A percentile compares a stretch with the other conserved stretches of the same genome.
These are phyloP conservation scores for Pyrrhoderma noxium DNA, from an alignment of 1,284 basidiomycete genomes.

Conservation along the genomic window DNA sequence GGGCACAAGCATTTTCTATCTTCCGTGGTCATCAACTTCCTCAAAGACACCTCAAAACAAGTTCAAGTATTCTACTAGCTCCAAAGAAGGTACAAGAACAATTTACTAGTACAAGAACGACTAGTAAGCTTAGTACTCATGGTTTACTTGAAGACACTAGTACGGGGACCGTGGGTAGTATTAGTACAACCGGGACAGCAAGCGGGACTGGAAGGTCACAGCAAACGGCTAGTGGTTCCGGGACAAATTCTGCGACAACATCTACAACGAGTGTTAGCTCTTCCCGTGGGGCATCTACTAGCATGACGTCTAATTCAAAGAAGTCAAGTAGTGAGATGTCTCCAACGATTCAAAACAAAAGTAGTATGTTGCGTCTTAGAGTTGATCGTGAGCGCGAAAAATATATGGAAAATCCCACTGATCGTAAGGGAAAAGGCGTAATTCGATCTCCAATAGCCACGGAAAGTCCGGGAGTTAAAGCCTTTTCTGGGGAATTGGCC, in stretches of 20 bases:
- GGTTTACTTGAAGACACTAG: slow-evolving; percentile 48
- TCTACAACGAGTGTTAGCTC: slow-evolving; percentile 7
- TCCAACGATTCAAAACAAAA: neutral
- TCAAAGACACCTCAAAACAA: slow-evolving; percentile 33
- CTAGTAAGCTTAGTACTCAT: slow-evolving; percentile 57
- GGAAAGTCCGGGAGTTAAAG: no score
- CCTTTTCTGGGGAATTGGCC: no score
- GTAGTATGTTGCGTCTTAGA: slow-evolving; percentile 15
- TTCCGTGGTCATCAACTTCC: slow-evolving; percentile 50
- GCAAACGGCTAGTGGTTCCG: slow-evolving; percentile 13
- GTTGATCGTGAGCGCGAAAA: slow-evolving; percentile 20
- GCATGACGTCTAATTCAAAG: neutral
- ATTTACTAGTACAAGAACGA: slow-evolving; percentile 72
- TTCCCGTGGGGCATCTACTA: slow-evolving; percentile 1
- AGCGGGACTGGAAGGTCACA: slow-evolving; percentile 3
- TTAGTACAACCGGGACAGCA: neutral
- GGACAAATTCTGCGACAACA: slow-evolving; percentile 8
- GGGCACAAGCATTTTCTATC: slow-evolving; percentile 66
- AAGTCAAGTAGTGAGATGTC: neutral
- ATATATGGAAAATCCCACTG: slow-evolving; percentile 13
- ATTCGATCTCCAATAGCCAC: slow-evolving; percentile 6
- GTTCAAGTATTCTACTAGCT: slow-evolving; percentile 53
- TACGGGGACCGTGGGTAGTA: neutral
- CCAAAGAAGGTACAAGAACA: slow-evolving; percentile 65
- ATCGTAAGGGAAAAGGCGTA: slow-evolving; percentile 19